Base-by-base conservation (phyloP, 768 basidiomycete species). In the Pleurotus platypus region DNA sequence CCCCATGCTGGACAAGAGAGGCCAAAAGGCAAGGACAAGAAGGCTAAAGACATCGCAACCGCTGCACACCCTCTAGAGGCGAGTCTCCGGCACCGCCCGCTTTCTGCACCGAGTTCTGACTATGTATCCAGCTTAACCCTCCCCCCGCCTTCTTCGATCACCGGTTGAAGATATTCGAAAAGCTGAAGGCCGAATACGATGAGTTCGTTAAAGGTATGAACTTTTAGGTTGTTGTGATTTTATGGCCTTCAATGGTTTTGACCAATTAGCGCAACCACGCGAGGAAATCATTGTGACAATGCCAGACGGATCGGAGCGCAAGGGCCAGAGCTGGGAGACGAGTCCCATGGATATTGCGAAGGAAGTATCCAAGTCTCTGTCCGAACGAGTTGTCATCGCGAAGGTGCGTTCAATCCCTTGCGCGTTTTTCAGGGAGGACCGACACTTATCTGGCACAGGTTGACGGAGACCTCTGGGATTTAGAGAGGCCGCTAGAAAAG, bases 261-360 rank as follows among this genome's bases (percentile, higher is more conserved):
- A 9, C 43, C 46, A 37, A 53, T 38, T 61, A 89, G 89, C 78
- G 1, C 90, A 96, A 77, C 87, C 92, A 5, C 84, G 92, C 39
- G 84, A 90, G 61, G 85, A 89, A 47, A 96, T 98, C 64, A 78
- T 75, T 2, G 76, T 99, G 66, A 94, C 91, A 3, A 71, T 99
- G 61, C 89, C 85, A 4, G 92, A 98, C 76, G 94, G 95, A 13
- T 85, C 89, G 5, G 81, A 87, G 64, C 83, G 91, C 53, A 84
- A 89, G 59, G 96, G 84, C 16, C 93, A 77, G 58, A 89, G 91
- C 70, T 99, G 93, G 93, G 92, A 97, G 76, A 98, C 96, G 16
- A 89, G 83, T 56, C 97, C 97, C 1, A 82, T 98, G 84, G 85
- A 90, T 64, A 74, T 99, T 58, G 95, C 96, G 46, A 90, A 91